Evolutionary conservation across 202 grass and related monocot species (phyloP).

Genomic region (Eragrostis tef): DNA sequence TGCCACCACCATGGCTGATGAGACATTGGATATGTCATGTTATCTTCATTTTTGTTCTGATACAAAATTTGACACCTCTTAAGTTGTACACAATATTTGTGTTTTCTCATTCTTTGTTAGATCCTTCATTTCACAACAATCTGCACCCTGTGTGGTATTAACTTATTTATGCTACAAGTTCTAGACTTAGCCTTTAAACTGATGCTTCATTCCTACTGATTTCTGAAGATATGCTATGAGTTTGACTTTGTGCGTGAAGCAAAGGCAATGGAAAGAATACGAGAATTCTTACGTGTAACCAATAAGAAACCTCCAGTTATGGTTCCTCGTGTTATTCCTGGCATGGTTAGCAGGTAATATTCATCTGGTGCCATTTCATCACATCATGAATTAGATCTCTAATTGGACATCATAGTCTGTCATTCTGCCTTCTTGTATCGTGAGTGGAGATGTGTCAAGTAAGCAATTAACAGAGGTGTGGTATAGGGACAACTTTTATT

Average conservation of each 20-base stretch:
- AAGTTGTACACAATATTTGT: constrained; percentile 1
- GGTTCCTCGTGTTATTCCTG: constrained; percentile 82
- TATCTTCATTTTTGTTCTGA: constrained; percentile 32
- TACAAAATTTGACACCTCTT: background rate
- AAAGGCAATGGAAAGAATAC: constrained; percentile 84
- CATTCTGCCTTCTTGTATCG: constrained; percentile 20
- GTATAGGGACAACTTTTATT: constrained; percentile 12
- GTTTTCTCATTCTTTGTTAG: constrained; percentile 16
- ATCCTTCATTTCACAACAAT: constrained; percentile 26
- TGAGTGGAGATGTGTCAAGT: background rate
- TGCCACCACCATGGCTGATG: no score
- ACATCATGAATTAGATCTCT: constrained; percentile 2
- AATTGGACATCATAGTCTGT: constrained; percentile 16
- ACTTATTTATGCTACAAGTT: constrained; percentile 10
- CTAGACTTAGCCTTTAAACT: constrained; percentile 13
- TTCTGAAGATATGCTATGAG: constrained; percentile 84
- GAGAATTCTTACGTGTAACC: constrained; percentile 56
- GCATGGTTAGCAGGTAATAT: constrained; percentile 82
- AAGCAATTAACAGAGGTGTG: background rate
- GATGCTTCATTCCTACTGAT: constrained; percentile 41
- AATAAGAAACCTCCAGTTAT: constrained; percentile 88
- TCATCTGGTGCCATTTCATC: constrained; percentile 9
- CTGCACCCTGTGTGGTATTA: constrained; percentile 5
- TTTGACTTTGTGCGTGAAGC: constrained; percentile 98
- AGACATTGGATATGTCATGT: background rate